These are phyloP conservation scores for Aspergillus avenaceus DNA, from an alignment of 495 filamentous ascomycete genomes.

Conservation along the genomic window DNA sequence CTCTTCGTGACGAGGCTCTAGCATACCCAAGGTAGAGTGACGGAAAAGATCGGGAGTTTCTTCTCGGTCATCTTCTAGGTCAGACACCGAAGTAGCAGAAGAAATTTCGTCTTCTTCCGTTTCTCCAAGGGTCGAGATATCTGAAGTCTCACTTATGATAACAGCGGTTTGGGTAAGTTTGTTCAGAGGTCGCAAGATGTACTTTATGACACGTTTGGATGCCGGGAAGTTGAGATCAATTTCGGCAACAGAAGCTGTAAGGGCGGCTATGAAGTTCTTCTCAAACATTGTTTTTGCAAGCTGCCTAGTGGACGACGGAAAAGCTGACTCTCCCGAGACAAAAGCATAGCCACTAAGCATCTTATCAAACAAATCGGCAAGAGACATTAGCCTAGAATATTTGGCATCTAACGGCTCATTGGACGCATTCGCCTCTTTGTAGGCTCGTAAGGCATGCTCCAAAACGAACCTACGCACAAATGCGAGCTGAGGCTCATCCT, in stretches of 20 bases:
- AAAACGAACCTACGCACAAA: conserved; percentile 93
- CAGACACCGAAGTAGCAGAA: conserved; percentile 84
- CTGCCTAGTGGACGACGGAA: conserved; percentile 54
- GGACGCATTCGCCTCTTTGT: conserved; percentile 80
- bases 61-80: conserved; percentile 82
- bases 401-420: conserved; percentile 79
- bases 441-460: conserved; percentile 86
- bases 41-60: conserved; percentile 97
- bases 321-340: conserved; percentile 39
- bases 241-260: conserved; percentile 91
- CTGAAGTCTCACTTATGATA: conserved; percentile 71
- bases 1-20: conserved; percentile 78
- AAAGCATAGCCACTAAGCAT: conserved; percentile 81
- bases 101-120: conserved; percentile 84
- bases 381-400: conserved; percentile 77
- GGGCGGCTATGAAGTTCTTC: conserved; percentile 83
- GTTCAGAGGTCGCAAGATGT: conserved; percentile 86
- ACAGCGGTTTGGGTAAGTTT: conserved; percentile 84
- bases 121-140: conserved; percentile 64
- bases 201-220: conserved; percentile 90
- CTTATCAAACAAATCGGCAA: conserved; percentile 88
- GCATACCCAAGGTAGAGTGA: conserved; percentile 92
- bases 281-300: conserved; percentile 96
- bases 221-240: conserved; percentile 93
- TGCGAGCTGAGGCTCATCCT: conserved; percentile 81